Percentiles rank a stretch among this genome's conserved stretches.
phyloP scores from a whole-genome alignment of 805 yeast species.

The Nakazawaea sp. region DNA sequence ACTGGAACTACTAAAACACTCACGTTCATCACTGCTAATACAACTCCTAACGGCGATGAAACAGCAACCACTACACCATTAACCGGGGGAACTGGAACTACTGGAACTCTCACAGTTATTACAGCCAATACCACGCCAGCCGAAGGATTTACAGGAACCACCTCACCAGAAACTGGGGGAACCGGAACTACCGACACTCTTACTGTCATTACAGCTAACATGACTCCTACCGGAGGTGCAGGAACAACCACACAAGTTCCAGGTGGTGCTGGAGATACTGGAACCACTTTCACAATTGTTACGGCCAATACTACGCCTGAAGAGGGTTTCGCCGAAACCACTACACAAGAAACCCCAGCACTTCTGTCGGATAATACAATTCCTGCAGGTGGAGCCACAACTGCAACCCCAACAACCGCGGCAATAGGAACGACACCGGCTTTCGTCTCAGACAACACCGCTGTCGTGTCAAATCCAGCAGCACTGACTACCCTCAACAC shows the following conservation, averaged over 20 bases:
- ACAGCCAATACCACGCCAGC: slow-evolving; percentile 1
- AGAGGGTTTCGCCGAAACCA: background rate
- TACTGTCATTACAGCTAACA: background rate
- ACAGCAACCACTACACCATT: background rate
- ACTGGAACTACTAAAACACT: background rate
- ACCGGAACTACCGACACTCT: too few relatives aligned
- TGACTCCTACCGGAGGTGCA: background rate
- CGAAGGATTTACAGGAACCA: slow-evolving; percentile 1
- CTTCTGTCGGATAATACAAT: too few relatives aligned
- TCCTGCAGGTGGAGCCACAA: background rate
- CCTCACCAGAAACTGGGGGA: too few relatives aligned
- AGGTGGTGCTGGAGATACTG: background rate
- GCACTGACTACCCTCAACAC: background rate
- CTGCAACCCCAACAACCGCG: background rate
- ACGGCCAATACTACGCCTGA: background rate
- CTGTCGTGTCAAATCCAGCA: background rate
- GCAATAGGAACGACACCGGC: background rate
- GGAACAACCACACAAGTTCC: background rate
- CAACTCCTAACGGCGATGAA: background rate
- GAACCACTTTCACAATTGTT: background rate
- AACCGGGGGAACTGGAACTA: background rate
- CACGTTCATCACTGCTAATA: background rate
- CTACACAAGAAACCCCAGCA: background rate
- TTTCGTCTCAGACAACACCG: background rate
- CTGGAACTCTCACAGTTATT: slow-evolving; percentile 10